Base-by-base conservation (phyloP, 1,139 yeast genomes). In the Pichia sp. region DNA sequence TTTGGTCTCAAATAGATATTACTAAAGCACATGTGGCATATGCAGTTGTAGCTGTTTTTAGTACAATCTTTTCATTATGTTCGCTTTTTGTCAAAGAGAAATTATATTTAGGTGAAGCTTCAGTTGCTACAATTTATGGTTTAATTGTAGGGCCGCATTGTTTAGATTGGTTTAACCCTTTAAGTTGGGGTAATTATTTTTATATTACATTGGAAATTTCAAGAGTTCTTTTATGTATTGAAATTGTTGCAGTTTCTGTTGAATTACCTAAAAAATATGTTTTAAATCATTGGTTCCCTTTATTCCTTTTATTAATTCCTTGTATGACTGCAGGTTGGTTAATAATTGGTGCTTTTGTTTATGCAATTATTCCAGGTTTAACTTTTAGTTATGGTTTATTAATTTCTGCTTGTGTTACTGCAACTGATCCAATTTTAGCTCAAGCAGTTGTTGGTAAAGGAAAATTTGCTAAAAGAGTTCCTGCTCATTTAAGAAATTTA, bases 401-500 rank as follows among this genome's bases (percentile, higher is more conserved):
- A 42, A 81, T 92, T 1, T 78, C 95, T 28, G 97, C 97, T 0
- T 92, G 98, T 66, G 81, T 92, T 34, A 92, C 98, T 0, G 97
- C 98, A 3, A 92, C 98, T 0, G 98, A 92, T 66, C 98, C 98
- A 4, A 95, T 92, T 42, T 73, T 92, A 60, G 98, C 98, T 1
- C 95, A 96, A 33, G 97, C 98, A 0, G 97, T 92, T 22, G 97
- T 92, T 23, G 97, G 98, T 69, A 87, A 87, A 59, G 97, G 98
- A 53, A 89, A 90, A 59, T 92, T 92, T 63, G 97, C 98, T n/a
- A 81, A 79, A 60, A 77, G 97, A 52, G 97, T 92, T 12, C 98
- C 98, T 0, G 97, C 97, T 6, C 97, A 92, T 66, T 75, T 92
- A 64, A 74, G 98, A 62, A 90, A 92, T 59, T 67, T 92, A 42